A percentile compares a stretch with the other conserved stretches of the same genome.
These are phyloP conservation scores for Metschnikowia henanensis DNA, from an alignment of 805 yeast genomes.

Conservation along the genomic window DNA sequence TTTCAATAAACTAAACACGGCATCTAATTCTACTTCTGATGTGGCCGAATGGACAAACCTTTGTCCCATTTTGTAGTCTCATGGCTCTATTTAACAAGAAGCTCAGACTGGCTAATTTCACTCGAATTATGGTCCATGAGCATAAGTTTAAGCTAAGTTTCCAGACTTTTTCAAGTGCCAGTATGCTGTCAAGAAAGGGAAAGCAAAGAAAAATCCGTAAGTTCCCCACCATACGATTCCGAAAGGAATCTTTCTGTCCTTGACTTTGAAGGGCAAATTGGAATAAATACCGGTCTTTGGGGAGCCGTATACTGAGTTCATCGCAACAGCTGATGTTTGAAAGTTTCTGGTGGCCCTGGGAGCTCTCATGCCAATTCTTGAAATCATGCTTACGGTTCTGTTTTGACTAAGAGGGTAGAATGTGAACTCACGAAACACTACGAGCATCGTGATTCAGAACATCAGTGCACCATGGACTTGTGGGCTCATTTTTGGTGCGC, in stretches of 20 bases:
- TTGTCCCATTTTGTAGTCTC: too few species aligned
- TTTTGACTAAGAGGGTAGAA: background rate
- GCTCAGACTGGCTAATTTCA: too few species aligned
- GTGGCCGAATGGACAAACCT: too few species aligned
- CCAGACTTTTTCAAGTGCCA: slow-evolving; percentile 92
- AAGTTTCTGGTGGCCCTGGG: slow-evolving; percentile 37
- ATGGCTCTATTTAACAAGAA: too few species aligned
- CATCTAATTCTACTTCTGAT: too few species aligned
- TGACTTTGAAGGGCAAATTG: slow-evolving; percentile 93
- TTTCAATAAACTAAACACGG: too few species aligned
- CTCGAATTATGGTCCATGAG: too few species aligned
- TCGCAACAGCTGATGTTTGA: slow-evolving; percentile 43
- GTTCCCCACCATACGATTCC: slow-evolving; percentile 80
- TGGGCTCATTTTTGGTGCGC: slow-evolving; percentile 10
- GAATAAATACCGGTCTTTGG: slow-evolving; percentile 72
- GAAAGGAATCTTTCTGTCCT: slow-evolving; percentile 89
- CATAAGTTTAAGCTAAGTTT: slow-evolving; percentile 22
- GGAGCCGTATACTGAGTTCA: slow-evolving; percentile 37
- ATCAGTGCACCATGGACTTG: slow-evolving; percentile 4
- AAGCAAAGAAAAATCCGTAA: slow-evolving; percentile 38
- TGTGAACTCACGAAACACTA: too few species aligned
- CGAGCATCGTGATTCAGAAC: background rate
- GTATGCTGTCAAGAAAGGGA: slow-evolving; percentile 76
- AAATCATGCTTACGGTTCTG: slow-evolving; percentile 21
- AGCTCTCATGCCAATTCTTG: slow-evolving; percentile 24